A percentile compares a stretch with the other conserved stretches of the same genome.
These are phyloP conservation scores for Martensiomyces pterosporus DNA, from an alignment of 192 early-diverging fungal species.

Conservation along the genomic window DNA sequence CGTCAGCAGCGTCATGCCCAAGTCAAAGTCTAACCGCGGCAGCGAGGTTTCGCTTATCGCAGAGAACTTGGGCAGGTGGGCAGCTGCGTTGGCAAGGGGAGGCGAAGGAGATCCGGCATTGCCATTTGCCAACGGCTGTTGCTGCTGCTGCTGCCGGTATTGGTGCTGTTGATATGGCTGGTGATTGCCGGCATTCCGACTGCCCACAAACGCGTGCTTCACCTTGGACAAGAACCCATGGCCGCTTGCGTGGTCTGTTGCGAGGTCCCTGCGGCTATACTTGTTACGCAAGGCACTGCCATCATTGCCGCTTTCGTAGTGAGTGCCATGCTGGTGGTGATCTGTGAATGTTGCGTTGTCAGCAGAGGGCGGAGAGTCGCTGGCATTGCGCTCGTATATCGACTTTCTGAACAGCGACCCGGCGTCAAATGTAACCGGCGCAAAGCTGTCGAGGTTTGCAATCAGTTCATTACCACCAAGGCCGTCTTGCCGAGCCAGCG, in stretches of 20 bases:
- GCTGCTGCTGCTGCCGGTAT: slow-evolving; percentile 2
- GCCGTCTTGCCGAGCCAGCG: neutral
- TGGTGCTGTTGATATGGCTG: neutral
- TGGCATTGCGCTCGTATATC: neutral
- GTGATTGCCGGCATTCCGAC: slow-evolving; percentile 6
- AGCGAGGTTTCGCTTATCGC: slow-evolving; percentile 5
- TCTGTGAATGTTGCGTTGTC: too few species aligned
- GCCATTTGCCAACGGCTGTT: too few species aligned
- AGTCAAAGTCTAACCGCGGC: slow-evolving; percentile 41
- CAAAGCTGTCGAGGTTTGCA: slow-evolving; percentile 24
- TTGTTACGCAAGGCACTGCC: slow-evolving; percentile 30
- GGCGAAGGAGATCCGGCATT: too few species aligned
- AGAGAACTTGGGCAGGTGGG: too few species aligned
- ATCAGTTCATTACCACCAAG: slow-evolving; percentile 1
- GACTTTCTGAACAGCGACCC: slow-evolving; percentile 34
- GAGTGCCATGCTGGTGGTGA: too few species aligned
- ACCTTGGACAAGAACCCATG: slow-evolving; percentile 45
- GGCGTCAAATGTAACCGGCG: slow-evolving; percentile 36
- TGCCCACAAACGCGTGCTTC: slow-evolving; percentile 29
- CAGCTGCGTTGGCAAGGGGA: too few species aligned
- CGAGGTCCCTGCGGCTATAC: slow-evolving; percentile 16
- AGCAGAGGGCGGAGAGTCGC: too few species aligned
- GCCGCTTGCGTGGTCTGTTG: slow-evolving; percentile 15
- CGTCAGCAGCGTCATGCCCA: slow-evolving; percentile 35
- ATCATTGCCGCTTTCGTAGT: too few species aligned